These are phyloP conservation scores for Apium graveolens DNA, from an alignment of 129 eudicot genomes.

Conservation along the genomic window DNA sequence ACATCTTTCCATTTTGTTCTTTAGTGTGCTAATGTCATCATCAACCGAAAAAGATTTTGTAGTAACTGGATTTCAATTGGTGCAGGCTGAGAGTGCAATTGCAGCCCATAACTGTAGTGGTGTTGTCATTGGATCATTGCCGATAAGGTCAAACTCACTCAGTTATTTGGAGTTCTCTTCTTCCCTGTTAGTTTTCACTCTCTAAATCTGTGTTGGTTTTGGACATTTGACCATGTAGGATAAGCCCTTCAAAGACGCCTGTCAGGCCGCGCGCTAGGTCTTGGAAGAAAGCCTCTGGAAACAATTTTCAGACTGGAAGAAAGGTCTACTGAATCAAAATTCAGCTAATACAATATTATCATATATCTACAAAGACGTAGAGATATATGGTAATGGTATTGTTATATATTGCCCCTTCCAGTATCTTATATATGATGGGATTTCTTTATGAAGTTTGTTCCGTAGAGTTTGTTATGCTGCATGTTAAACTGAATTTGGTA, in stretches of 20 bases:
- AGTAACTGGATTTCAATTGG: not conserved
- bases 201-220: not conserved
- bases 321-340: slow-evolving; percentile 1
- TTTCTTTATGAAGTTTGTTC: slow-evolving; percentile 6
- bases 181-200: not conserved
- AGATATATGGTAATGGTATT: not conserved
- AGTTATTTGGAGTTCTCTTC: not conserved
- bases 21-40: not conserved
- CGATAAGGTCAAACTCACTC: slow-evolving; percentile 19
- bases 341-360: slow-evolving; percentile 5
- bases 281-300: not conserved
- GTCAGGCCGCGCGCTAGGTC: slow-evolving; percentile 15
- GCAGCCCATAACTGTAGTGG: slow-evolving; percentile 31
- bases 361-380: slow-evolving; percentile 7
- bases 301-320: not conserved
- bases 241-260: slow-evolving; percentile 42
- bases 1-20: not conserved
- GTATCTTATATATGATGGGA: not conserved
- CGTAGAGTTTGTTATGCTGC: slow-evolving; percentile 8
- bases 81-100: slow-evolving; percentile 36
- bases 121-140: slow-evolving; percentile 22
- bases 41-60: not conserved
- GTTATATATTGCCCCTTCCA: slow-evolving; percentile 3
- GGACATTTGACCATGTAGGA: slow-evolving; percentile 15
- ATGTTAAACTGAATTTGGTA: slow-evolving; percentile 9